A percentile compares a stretch with the other conserved stretches of the same genome.
Evolutionary conservation across 148 eudicot genomes (phyloP).

Genomic region (Fagopyrum tataricum): DNA sequence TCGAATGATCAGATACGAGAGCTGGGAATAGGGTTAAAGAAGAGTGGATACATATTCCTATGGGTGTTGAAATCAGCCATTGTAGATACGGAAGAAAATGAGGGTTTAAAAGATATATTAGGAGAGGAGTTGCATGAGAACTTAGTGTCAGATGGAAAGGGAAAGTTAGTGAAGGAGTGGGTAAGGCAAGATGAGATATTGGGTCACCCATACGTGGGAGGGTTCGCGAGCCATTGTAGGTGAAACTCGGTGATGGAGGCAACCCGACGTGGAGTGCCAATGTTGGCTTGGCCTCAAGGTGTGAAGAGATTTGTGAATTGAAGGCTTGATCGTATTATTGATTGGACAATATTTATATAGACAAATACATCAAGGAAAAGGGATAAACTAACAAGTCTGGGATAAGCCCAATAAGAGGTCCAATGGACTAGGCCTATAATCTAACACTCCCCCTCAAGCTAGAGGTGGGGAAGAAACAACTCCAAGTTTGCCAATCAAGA

Average conservation of each 20-base stretch:
- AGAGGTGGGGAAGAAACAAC: no score
- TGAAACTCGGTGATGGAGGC: conserved; percentile 60
- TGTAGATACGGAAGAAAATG: conserved; percentile 34
- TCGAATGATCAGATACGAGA: conserved; percentile 32
- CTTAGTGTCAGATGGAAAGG: conserved; percentile 14
- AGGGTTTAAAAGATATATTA: conserved; percentile 15
- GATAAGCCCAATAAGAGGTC: no score
- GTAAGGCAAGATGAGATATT: conserved; percentile 37
- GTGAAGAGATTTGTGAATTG: no score
- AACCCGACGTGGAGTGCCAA: conserved; percentile 26
- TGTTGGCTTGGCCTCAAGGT: conserved; percentile 44
- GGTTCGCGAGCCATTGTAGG: conserved; percentile 45
- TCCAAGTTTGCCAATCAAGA: no score
- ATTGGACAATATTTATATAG: no score
- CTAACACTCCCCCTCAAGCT: no score
- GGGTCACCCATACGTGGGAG: conserved; percentile 33
- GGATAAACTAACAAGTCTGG: no score
- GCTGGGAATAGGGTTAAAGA: conserved; percentile 32
- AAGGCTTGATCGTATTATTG: no score
- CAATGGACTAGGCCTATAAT: no score
- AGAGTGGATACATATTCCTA: conserved; percentile 26
- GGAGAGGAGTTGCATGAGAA: conserved; percentile 24
- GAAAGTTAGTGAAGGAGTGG: conserved; percentile 32
- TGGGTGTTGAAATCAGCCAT: conserved; percentile 44
- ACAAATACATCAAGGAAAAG: no score